A percentile compares a stretch with the other conserved stretches of the same genome.
These are phyloP conservation scores for Triticum timopheevii DNA, from an alignment of 176 grass and related monocot species.

Conservation along the genomic window DNA sequence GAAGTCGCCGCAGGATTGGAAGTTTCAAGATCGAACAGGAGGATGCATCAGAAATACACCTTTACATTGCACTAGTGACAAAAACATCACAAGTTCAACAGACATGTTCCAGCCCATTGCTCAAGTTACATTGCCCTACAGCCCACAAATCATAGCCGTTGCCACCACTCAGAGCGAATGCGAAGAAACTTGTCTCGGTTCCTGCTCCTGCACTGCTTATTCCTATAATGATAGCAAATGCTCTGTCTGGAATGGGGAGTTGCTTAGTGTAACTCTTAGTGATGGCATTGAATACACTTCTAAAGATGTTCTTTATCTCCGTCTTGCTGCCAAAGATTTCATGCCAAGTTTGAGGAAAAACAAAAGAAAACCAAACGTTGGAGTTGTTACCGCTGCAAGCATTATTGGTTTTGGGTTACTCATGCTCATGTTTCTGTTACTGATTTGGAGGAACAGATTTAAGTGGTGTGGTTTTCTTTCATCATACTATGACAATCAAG, in stretches of 20 bases:
- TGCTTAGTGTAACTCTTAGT: neutral
- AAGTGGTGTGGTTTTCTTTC: neutral
- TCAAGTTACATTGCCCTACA: neutral
- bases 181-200: neutral
- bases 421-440: neutral
- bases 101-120: neutral
- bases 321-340: neutral
- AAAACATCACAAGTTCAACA: neutral
- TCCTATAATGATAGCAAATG: neutral
- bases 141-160: neutral
- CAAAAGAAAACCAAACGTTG: neutral
- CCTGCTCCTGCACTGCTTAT: neutral
- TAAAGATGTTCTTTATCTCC: neutral
- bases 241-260: neutral
- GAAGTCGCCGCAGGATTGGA: neutral
- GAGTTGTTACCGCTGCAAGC: neutral
- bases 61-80: neutral
- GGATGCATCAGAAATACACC: neutral
- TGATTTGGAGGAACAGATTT: neutral
- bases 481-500: neutral
- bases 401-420: neutral
- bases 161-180: neutral
- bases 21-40: neutral
- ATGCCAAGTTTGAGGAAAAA: neutral
- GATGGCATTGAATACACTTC: neutral